Conservation (phyloP, 352 stramenopile genomes). For the Phytophthora cactorum region DNA sequence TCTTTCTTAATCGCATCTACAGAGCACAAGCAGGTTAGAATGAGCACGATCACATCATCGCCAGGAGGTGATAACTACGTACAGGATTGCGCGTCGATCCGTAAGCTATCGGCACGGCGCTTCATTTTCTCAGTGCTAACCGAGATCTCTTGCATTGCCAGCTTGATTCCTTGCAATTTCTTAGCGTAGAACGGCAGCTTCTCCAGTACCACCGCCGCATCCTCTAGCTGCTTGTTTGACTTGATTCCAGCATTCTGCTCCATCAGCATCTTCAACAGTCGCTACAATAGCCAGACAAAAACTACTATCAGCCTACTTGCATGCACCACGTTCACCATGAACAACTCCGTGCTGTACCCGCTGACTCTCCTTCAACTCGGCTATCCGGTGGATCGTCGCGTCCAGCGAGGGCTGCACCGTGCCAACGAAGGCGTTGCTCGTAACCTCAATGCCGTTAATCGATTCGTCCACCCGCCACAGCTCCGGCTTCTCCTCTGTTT, state of each 20-base stretch:
- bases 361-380: slow-evolving; percentile 63
- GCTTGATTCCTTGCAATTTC: slow-evolving; percentile 70
- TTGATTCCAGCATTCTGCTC: slow-evolving; percentile 60
- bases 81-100: slow-evolving; percentile 83
- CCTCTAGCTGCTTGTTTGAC: slow-evolving; percentile 63
- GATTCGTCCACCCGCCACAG: slow-evolving; percentile 50
- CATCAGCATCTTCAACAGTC: slow-evolving; percentile 52
- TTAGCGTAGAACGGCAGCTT: slow-evolving; percentile 74
- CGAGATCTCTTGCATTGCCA: slow-evolving; percentile 68
- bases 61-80: slow-evolving; percentile 25
- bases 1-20: slow-evolving; percentile 85
- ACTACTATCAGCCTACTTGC: slow-evolving; percentile 7
- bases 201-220: slow-evolving; percentile 66
- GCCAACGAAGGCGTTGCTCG: slow-evolving; percentile 60
- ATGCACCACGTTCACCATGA: not conserved
- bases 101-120: slow-evolving; percentile 65
- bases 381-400: slow-evolving; percentile 72
- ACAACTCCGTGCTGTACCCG: slow-evolving; percentile 17
- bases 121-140: slow-evolving; percentile 72
- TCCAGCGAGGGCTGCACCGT: slow-evolving; percentile 69
- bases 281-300: slow-evolving; percentile 36
- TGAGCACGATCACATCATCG: not conserved
- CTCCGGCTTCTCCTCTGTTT: slow-evolving; percentile 23
- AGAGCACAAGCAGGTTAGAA: slow-evolving; percentile 6
- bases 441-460: slow-evolving; percentile 57